Conservation (phyloP, 2,329 filamentous ascomycete species). For the Chaetomium sp. region DNA sequence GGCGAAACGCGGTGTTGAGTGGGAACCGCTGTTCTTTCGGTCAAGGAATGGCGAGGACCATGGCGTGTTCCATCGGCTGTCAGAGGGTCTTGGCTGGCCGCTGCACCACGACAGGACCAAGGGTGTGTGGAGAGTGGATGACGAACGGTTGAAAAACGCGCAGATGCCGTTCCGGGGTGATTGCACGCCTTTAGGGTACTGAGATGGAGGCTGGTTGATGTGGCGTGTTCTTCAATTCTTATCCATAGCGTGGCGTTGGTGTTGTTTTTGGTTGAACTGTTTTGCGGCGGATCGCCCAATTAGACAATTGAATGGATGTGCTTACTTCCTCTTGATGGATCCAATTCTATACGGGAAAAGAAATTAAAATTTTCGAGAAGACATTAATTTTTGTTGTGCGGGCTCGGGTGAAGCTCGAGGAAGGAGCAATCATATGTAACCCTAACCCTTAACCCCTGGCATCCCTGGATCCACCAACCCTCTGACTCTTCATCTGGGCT, state of each 20-base stretch:
- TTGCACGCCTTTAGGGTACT: slow-evolving; percentile 29
- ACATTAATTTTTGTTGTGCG: too few species aligned
- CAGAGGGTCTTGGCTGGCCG: slow-evolving; percentile 26
- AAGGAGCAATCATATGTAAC: too few species aligned
- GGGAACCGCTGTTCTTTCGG: slow-evolving; percentile 37
- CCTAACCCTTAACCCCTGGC: too few species aligned
- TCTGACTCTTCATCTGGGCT: too few species aligned
- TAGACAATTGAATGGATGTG: too few species aligned
- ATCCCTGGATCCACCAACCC: too few species aligned
- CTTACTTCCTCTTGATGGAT: too few species aligned
- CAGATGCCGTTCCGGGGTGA: slow-evolving; percentile 30
- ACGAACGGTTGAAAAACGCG: slow-evolving; percentile 18
- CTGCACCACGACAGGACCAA: slow-evolving; percentile 32
- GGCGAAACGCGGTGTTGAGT: slow-evolving; percentile 39
- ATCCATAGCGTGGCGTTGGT: slow-evolving; percentile 21
- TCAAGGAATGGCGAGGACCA: slow-evolving; percentile 26
- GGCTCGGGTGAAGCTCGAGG: too few species aligned
- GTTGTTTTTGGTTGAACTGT: not conserved
- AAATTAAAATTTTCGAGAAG: too few species aligned
- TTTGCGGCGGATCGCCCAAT: not conserved
- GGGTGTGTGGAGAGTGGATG: slow-evolving; percentile 34
- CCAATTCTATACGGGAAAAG: too few species aligned
- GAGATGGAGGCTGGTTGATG: not conserved
- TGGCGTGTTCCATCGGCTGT: slow-evolving; percentile 28
- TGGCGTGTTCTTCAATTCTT: not conserved